Evolutionary conservation across 495 filamentous ascomycete species (phyloP), one percentile per base, ranked within the genome.

Genomic region (Aspergillus ellipticus): DNA sequence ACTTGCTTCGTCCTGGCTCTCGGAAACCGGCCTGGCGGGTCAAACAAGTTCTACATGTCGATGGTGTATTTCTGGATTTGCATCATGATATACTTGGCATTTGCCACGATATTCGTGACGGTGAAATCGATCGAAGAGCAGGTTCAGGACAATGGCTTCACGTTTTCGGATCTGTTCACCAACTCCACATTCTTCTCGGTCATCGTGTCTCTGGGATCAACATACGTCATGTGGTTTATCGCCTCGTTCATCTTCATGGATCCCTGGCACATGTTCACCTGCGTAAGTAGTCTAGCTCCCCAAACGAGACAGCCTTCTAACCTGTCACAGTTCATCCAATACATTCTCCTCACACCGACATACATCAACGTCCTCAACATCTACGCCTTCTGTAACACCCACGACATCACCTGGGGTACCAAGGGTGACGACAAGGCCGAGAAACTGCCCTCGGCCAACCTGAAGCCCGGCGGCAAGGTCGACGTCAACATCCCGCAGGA

Each of bases 181-280:
- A 96, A 97, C 72, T 76, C 84, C 47, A 79, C 94, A 42, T 97
- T 99, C 80, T 92, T 92, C 71, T 93, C 90, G 20, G 82, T 99
- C 43, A 90, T 99, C 60, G 82, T 99, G 15, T 96, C 91, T 1
- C 81, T 97, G 58, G 79, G 85, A 29, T 94, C 92, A 2, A 99
- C 95, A 26, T 99, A 96, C 72, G 76, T 94, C 60, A 86, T 99
- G 66, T 99, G 92, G 85, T 85, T 99, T 49, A 68, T 97, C 37
- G 86, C 89, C 4, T 96, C 92, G 11, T 82, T 99, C 58, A 79
- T 97, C 61, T 97, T 97, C 84, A 86, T 99, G 71, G 95, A 99
- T 68, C 95, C 95, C 2, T 99, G 92, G 92, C 95, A 99, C 72
- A 96, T 99, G 89, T 82, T 96, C 74, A 98, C 94, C 24, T 89